phyloP scores from a whole-genome alignment of 345 rosid species.

The Pelargonium nanum region DNA sequence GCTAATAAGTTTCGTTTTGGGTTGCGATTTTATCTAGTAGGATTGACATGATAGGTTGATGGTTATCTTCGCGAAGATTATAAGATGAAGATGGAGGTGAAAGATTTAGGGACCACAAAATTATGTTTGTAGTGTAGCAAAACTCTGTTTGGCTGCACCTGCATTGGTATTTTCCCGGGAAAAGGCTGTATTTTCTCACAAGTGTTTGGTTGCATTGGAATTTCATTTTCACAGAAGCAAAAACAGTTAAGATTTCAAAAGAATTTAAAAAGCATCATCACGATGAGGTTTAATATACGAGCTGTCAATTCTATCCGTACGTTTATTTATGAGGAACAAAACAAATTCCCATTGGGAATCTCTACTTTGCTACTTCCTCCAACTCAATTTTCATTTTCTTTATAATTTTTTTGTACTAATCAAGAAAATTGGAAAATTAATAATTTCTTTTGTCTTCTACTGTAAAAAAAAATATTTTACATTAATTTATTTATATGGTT shows the following conservation, averaged over 20 bases:
- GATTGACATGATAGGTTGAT: too few relatives aligned
- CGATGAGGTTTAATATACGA: neutral
- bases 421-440: too few relatives aligned
- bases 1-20: too few relatives aligned
- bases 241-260: neutral
- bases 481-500: too few relatives aligned
- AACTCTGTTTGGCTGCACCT: conserved; percentile 9
- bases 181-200: conserved; percentile 3
- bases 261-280: neutral
- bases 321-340: neutral
- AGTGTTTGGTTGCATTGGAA: neutral
- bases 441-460: too few relatives aligned
- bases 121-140: neutral
- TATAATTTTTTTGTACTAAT: too few relatives aligned
- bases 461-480: too few relatives aligned
- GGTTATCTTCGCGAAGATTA: neutral
- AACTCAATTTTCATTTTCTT: too few relatives aligned
- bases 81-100: neutral
- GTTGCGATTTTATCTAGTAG: too few relatives aligned
- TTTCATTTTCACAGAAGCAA: neutral
- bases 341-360: too few relatives aligned
- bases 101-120: conserved; percentile 9
- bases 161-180: conserved; percentile 7
- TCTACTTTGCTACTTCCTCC: too few relatives aligned
- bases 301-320: neutral